phyloP scores from a whole-genome alignment of 345 rosid species.

The Eutrema heterophyllum region DNA sequence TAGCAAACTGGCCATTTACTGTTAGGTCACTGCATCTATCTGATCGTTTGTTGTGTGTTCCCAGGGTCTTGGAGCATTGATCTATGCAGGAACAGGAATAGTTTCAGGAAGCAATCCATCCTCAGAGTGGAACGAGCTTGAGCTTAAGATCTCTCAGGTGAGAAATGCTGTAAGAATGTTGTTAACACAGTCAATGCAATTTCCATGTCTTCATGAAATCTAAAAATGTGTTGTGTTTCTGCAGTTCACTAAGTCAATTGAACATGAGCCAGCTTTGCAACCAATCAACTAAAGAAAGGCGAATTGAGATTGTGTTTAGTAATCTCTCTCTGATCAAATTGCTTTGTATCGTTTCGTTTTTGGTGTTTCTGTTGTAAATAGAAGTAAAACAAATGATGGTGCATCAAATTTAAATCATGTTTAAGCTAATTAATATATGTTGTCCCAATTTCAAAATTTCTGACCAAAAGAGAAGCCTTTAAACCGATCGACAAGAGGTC shows the following conservation, averaged over 20 bases:
- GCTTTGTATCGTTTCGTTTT: neutral
- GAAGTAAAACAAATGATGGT: neutral
- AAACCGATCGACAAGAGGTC: neutral
- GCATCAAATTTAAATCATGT: neutral
- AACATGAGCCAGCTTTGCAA: constrained; percentile 54
- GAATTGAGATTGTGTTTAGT: neutral
- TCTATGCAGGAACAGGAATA: constrained; percentile 86
- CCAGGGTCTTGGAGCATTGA: constrained; percentile 71
- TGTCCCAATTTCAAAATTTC: neutral
- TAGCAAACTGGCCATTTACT: neutral
- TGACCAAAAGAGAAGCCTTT: neutral
- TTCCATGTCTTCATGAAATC: neutral
- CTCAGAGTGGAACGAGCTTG: constrained; percentile 85
- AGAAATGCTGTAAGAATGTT: neutral
- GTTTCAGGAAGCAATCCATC: constrained; percentile 79
- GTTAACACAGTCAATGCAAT: neutral
- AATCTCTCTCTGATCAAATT: neutral
- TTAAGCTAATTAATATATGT: neutral
- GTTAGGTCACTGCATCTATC: neutral
- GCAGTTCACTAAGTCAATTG: constrained; percentile 78
- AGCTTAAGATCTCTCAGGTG: constrained; percentile 91
- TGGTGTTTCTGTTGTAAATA: neutral
- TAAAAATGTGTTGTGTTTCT: neutral
- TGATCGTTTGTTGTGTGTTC: constrained; percentile 13
- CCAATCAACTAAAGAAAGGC: constrained; percentile 28